Evolutionary conservation across 1,284 basidiomycete genomes (phyloP).

Genomic region (Austropuccinia psidii): DNA sequence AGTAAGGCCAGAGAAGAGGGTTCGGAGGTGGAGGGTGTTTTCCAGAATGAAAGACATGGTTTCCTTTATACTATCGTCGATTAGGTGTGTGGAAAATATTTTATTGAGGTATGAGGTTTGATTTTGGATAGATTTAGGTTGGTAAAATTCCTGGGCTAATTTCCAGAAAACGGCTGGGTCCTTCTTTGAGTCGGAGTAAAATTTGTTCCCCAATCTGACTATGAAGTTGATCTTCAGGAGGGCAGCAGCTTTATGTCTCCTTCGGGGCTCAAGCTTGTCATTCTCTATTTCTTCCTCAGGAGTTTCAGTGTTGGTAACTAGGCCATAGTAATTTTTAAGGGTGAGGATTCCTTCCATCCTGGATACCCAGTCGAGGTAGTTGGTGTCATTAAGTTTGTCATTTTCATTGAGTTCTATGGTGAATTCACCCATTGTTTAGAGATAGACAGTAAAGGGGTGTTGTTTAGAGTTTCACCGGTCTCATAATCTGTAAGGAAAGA

Average conservation of each 20-base stretch:
- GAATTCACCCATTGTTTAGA: background rate
- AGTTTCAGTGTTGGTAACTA: background rate
- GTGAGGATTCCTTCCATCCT: background rate
- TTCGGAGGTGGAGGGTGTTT: no score
- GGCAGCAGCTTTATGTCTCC: background rate
- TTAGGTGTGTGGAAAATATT: background rate
- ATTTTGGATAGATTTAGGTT: constrained; percentile 1
- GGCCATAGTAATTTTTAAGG: background rate
- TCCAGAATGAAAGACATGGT: no score
- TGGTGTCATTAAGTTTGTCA: background rate
- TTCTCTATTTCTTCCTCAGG: no score
- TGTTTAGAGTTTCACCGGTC: no score
- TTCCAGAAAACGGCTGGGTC: background rate
- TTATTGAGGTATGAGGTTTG: background rate
- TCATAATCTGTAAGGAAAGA: no score
- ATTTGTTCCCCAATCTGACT: background rate
- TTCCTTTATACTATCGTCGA: no score
- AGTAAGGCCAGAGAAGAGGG: no score
- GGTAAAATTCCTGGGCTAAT: no score
- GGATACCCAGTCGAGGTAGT: background rate
- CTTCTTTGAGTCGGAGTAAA: background rate
- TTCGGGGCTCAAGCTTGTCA: background rate
- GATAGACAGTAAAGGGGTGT: no score
- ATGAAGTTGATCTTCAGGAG: background rate
- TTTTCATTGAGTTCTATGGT: background rate